Conservation (phyloP, 208 protist species). For the Trypanosoma avium region DNA sequence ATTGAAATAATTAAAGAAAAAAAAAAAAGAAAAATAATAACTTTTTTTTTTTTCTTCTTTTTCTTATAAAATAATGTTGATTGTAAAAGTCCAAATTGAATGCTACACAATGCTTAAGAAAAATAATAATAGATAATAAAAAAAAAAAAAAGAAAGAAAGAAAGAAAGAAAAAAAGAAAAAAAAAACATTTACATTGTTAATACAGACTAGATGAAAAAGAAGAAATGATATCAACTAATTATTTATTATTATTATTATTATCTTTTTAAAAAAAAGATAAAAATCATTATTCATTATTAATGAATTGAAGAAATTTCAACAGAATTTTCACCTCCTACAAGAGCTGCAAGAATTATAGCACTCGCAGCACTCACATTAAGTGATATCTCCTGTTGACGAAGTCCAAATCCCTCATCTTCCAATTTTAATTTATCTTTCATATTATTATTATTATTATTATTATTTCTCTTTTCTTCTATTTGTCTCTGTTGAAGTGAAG, state of each 20-base stretch:
- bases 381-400: constrained; percentile 66
- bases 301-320: constrained; percentile 5
- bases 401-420: constrained; percentile 30
- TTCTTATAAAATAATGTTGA: no score
- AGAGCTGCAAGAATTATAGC: constrained; percentile 55
- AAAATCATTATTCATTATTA: no score
- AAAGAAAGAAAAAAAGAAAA: not conserved
- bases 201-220: not conserved
- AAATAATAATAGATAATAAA: no score
- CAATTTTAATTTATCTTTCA: constrained; percentile 9
- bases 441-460: not conserved
- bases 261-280: not conserved
- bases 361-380: constrained; percentile 82
- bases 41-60: no score
- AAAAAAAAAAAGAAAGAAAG: constrained; percentile 19
- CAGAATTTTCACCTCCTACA: constrained; percentile 22
- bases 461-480: not conserved
- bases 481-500: constrained; percentile 39
- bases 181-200: not conserved
- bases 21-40: no score
- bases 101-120: no score
- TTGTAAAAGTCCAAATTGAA: no score
- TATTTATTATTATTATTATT: not conserved
- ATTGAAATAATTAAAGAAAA: no score
- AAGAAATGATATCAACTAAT: not conserved